A percentile compares a stretch with the other conserved stretches of the same genome.
These are phyloP conservation scores for Lotmaria passim DNA, from an alignment of 208 protist species.

Conservation along the genomic window DNA sequence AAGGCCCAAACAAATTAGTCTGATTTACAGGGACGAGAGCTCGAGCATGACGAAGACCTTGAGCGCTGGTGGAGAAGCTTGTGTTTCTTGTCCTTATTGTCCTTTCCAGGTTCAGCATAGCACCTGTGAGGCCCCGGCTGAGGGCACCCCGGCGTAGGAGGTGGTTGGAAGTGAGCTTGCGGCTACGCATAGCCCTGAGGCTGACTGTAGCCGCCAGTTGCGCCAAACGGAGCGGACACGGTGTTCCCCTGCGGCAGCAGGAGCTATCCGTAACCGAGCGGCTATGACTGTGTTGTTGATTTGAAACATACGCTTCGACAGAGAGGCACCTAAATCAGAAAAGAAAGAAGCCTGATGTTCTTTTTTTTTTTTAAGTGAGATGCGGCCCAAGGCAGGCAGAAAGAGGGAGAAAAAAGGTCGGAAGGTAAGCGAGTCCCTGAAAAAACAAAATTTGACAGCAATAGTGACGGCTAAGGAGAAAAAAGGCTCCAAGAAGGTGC, in stretches of 20 bases:
- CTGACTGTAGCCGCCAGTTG: background rate
- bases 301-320: too few relatives aligned
- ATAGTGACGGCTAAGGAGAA: too few relatives aligned
- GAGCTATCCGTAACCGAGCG: slow-evolving; percentile 18
- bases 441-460: too few relatives aligned
- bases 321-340: too few relatives aligned
- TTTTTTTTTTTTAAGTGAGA: too few relatives aligned
- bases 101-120: slow-evolving; percentile 5
- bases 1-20: slow-evolving; percentile 15
- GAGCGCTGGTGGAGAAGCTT: background rate
- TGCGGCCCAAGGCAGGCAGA: too few relatives aligned
- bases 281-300: slow-evolving; percentile 5
- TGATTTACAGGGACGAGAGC: slow-evolving; percentile 9
- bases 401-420: too few relatives aligned
- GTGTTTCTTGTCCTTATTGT: slow-evolving; percentile 30
- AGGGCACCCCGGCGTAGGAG: background rate
- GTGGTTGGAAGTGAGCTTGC: background rate
- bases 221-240: slow-evolving; percentile 1
- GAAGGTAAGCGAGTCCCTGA: too few relatives aligned
- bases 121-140: background rate
- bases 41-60: slow-evolving; percentile 14
- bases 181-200: background rate
- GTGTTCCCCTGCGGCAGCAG: slow-evolving; percentile 6
- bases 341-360: too few relatives aligned
- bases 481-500: too few relatives aligned